Evolutionary conservation across 2,329 filamentous ascomycete species (phyloP).

Genomic region (Harringtonia lauricola): DNA sequence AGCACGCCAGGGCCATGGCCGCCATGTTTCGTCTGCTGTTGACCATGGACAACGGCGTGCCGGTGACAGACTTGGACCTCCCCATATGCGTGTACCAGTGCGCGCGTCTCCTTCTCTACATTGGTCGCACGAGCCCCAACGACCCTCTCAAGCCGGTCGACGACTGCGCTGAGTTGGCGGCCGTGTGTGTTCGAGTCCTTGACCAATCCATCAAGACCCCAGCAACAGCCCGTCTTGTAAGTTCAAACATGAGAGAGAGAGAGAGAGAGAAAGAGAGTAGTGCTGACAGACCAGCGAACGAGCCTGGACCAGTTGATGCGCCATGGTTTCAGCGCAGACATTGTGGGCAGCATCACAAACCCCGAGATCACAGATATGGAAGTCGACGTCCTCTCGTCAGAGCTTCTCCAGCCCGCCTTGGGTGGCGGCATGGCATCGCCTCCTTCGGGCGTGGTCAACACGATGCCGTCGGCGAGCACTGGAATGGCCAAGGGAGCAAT

Average conservation of each 20-base stretch:
- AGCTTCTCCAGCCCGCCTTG: constrained; percentile 4
- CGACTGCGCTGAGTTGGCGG: constrained; percentile 35
- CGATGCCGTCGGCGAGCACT: not conserved
- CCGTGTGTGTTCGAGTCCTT: constrained; percentile 38
- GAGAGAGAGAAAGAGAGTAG: not conserved
- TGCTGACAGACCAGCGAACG: constrained; percentile 17
- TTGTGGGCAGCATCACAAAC: constrained; percentile 16
- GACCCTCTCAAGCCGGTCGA: constrained; percentile 34
- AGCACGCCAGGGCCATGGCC: constrained; percentile 43
- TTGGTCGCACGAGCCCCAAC: constrained; percentile 15
- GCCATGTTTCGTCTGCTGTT: constrained; percentile 43
- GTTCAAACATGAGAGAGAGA: constrained; percentile 8
- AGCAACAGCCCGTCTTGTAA: constrained; percentile 36
- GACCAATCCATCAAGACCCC: constrained; percentile 39
- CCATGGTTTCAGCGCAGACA: constrained; percentile 26
- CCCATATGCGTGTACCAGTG: constrained; percentile 46
- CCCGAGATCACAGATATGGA: constrained; percentile 10
- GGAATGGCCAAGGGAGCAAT: not conserved
- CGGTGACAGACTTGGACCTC: constrained; percentile 43
- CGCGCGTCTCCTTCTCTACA: constrained; percentile 39
- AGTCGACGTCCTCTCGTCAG: constrained; percentile 9
- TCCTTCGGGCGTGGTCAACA: not conserved
- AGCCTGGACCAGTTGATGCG: constrained; percentile 42
- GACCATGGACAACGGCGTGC: constrained; percentile 36
- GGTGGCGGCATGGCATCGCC: not conserved